Conservation (phyloP, 345 rosid species). For the Aegle marmelos region DNA sequence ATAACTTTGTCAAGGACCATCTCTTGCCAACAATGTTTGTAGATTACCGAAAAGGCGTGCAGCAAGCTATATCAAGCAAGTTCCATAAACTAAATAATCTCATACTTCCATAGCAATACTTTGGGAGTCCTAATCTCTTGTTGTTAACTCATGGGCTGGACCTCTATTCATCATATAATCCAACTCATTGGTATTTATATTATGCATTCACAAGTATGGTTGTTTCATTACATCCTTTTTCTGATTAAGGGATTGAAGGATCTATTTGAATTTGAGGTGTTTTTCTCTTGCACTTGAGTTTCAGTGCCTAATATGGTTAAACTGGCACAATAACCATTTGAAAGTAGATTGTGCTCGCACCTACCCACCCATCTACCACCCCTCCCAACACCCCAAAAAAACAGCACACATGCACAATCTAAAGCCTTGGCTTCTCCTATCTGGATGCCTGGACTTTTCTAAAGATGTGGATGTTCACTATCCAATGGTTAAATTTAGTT, state of each 20-base stretch:
- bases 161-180: constrained; percentile 1
- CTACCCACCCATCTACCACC: too few species aligned
- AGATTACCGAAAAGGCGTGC: constrained; percentile 96
- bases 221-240: not conserved
- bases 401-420: too few species aligned
- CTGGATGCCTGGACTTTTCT: too few species aligned
- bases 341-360: not conserved
- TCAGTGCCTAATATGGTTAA: not conserved
- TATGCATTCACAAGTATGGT: too few species aligned
- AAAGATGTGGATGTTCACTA: too few species aligned
- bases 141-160: constrained; percentile 4
- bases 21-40: constrained; percentile 95
- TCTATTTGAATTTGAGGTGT: not conserved
- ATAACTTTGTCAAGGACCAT: constrained; percentile 97
- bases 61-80: constrained; percentile 98
- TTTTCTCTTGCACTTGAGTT: not conserved
- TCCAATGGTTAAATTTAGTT: too few species aligned
- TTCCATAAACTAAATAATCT: constrained; percentile 27
- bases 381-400: too few species aligned
- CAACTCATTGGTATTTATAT: constrained; percentile 1
- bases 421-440: too few species aligned
- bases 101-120: constrained; percentile 1
- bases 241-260: not conserved
- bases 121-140: not conserved
- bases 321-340: not conserved